Conservation (phyloP, 148 eudicot genomes). For the Silene uniflora region DNA sequence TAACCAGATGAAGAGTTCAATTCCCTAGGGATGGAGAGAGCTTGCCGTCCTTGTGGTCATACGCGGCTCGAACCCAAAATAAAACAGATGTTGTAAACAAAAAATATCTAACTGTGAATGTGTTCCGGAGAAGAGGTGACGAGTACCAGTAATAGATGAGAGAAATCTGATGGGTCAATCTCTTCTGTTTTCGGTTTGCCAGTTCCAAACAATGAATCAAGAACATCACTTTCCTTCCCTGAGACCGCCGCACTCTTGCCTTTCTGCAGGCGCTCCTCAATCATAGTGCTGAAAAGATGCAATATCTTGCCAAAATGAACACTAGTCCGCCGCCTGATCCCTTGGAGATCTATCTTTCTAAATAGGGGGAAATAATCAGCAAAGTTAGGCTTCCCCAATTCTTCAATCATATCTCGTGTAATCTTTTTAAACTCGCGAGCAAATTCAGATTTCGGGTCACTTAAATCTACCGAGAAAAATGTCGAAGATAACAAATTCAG, state of each 20-base stretch:
- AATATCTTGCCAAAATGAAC: constrained; percentile 24
- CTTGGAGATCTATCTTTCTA: constrained; percentile 40
- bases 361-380: constrained; percentile 52
- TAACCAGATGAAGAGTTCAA: no score
- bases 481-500: constrained; percentile 46
- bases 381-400: constrained; percentile 44
- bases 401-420: constrained; percentile 33
- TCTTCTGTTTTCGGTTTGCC: no score
- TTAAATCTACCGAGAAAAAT: constrained; percentile 47
- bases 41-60: no score
- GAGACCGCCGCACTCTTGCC: no score
- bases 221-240: no score
- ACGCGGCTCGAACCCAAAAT: constrained; percentile 8
- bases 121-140: no score
- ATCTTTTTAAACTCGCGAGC: constrained; percentile 34
- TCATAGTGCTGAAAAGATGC: constrained; percentile 30
- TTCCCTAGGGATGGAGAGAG: no score
- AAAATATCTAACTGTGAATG: no score
- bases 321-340: constrained; percentile 25
- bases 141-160: no score
- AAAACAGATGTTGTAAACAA: no score
- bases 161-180: no score
- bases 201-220: no score
- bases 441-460: constrained; percentile 33
- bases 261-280: constrained; percentile 1